Conservation (phyloP, 2,329 filamentous ascomycete genomes). For the Diaporthe ilicicola region DNA sequence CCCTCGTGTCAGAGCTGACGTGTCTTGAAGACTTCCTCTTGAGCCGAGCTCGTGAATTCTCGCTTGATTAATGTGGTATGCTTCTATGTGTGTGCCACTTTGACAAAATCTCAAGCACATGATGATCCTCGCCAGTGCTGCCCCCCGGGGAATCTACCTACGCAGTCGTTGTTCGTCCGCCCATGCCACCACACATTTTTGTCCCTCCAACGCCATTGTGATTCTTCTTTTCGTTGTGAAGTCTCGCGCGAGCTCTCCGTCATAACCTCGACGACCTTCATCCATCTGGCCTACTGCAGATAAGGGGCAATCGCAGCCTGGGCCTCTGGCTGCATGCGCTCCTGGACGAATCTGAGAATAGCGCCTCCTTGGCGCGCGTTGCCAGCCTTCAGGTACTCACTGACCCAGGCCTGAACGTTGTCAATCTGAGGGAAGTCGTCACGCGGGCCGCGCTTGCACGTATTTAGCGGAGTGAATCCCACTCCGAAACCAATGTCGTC, state of each 20-base stretch:
- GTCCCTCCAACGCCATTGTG: conserved; percentile 19
- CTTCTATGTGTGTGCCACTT: conserved; percentile 12
- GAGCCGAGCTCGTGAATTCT: background rate
- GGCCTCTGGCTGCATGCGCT: conserved; percentile 72
- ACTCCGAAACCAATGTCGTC: conserved; percentile 96
- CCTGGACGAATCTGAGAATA: conserved; percentile 74
- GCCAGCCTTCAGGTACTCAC: conserved; percentile 78
- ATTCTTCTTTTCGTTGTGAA: background rate
- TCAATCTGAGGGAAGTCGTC: conserved; percentile 90
- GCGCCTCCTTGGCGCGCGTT: conserved; percentile 77
- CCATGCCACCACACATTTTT: conserved; percentile 11
- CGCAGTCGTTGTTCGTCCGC: background rate
- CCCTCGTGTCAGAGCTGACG: too few species aligned
- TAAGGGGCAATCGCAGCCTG: conserved; percentile 62
- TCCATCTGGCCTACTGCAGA: conserved; percentile 47
- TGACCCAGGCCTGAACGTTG: conserved; percentile 86
- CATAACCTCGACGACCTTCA: background rate
- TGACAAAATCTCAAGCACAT: background rate
- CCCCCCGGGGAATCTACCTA: conserved; percentile 24
- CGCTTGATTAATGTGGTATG: conserved; percentile 20
- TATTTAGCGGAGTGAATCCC: conserved; percentile 93
- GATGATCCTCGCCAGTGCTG: background rate
- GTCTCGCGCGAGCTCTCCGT: background rate
- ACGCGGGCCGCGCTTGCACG: conserved; percentile 76
- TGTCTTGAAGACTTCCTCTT: background rate